phyloP scores from a whole-genome alignment of 169 alveolate species.

The Eimeria mitis region DNA sequence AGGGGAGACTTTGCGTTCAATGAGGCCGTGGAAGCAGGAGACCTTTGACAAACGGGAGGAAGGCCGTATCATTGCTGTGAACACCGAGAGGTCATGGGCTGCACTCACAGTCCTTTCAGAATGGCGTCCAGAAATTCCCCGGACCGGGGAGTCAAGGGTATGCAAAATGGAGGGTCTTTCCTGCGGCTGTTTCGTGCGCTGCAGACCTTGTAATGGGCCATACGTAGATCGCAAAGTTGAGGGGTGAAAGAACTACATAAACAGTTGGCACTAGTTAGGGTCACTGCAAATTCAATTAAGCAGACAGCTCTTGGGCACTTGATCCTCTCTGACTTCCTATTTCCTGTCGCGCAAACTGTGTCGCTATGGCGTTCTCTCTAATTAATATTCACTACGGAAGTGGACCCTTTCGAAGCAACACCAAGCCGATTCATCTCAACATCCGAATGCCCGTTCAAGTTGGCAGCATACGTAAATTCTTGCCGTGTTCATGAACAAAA shows the following conservation, averaged over 20 bases:
- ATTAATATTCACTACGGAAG: neutral
- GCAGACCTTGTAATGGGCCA: conserved; percentile 1
- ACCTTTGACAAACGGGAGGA: conserved; percentile 16
- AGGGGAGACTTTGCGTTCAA: neutral
- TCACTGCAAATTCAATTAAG: neutral
- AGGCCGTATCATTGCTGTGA: neutral
- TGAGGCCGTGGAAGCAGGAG: conserved; percentile 57
- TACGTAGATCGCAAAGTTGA: neutral
- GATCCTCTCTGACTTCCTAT: neutral
- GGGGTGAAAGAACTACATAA: neutral
- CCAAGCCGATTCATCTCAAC: neutral
- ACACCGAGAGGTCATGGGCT: conserved; percentile 54
- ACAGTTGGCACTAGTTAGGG: neutral
- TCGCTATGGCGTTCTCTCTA: neutral
- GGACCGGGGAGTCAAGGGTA: neutral
- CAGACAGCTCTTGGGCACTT: neutral
- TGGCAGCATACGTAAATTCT: neutral
- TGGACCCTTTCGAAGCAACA: neutral
- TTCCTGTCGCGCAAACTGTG: neutral
- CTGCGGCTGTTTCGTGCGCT: conserved; percentile 63
- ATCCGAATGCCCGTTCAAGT: neutral
- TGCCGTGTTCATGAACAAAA: conserved; percentile 7
- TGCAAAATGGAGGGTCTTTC: neutral
- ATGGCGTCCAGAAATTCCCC: neutral
- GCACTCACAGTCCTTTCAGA: neutral